Percentiles rank a stretch among this genome's conserved stretches.
Conservation (phyloP, 2,329 filamentous ascomycete species). For the Penicillium sp. region DNA sequence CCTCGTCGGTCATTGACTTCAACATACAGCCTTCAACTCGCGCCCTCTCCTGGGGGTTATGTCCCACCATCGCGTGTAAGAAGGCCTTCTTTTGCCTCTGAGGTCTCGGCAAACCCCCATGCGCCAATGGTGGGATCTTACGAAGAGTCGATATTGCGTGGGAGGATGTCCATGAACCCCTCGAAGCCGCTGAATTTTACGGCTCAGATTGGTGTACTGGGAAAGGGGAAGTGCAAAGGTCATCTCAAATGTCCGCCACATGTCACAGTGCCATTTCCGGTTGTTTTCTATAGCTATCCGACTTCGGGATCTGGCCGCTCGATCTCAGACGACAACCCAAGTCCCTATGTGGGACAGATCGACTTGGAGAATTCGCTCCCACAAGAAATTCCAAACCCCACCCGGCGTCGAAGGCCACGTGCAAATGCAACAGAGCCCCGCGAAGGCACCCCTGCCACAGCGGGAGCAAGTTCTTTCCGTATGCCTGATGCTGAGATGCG, state of each 20-base stretch:
- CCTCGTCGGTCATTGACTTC: constrained; percentile 72
- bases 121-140: constrained; percentile 97
- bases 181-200: constrained; percentile 90
- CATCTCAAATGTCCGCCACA: constrained; percentile 84
- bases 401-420: constrained; percentile 41
- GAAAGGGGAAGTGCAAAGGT: constrained; percentile 82
- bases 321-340: constrained; percentile 78
- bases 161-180: constrained; percentile 93
- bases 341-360: constrained; percentile 91
- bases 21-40: constrained; percentile 50
- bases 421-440: constrained; percentile 29
- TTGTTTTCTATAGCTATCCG: constrained; percentile 92
- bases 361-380: constrained; percentile 81
- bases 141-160: constrained; percentile 91
- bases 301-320: constrained; percentile 63
- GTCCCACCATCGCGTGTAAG: constrained; percentile 44
- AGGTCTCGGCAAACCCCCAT: constrained; percentile 75
- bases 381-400: constrained; percentile 42
- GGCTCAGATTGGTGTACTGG: constrained; percentile 91
- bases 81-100: constrained; percentile 71
- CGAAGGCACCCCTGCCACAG: constrained; percentile 9
- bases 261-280: constrained; percentile 85
- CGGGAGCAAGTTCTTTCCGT: constrained; percentile 13
- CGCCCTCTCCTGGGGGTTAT: constrained; percentile 43
- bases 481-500: constrained; percentile 35